A percentile compares a stretch with the other conserved stretches of the same genome.
Conservation (phyloP, 2,329 filamentous ascomycete genomes). For the Penicillium sp. region DNA sequence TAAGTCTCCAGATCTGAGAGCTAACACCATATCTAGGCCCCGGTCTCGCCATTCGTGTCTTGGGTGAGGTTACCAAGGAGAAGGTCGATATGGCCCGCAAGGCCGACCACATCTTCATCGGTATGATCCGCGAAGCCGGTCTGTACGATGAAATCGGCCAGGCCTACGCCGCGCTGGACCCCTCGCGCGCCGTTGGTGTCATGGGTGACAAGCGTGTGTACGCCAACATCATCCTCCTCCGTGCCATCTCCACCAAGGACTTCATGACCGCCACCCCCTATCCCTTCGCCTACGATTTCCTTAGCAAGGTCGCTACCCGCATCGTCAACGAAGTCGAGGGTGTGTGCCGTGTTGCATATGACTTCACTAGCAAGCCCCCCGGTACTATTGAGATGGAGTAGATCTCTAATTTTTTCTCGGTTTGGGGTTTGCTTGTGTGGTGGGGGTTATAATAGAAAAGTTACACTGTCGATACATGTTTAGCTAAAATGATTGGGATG, state of each 20-base stretch:
- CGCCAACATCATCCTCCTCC: constrained; percentile 41
- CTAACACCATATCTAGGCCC: constrained; percentile 47
- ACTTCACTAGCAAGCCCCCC: constrained; percentile 39
- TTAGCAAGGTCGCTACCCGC: constrained; percentile 59
- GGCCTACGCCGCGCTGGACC: constrained; percentile 66
- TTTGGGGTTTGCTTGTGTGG: not conserved
- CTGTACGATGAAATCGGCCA: constrained; percentile 60
- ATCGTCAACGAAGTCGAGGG: constrained; percentile 76
- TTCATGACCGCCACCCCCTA: constrained; percentile 76
- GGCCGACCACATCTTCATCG: constrained; percentile 47
- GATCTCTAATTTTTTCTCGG: not conserved
- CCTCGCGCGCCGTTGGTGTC: constrained; percentile 58
- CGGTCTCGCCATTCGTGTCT: constrained; percentile 72
- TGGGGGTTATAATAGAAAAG: constrained; percentile 4
- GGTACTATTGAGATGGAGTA: constrained; percentile 28
- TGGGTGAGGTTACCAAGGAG: constrained; percentile 80
- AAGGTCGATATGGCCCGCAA: constrained; percentile 68
- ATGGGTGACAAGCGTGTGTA: constrained; percentile 64
- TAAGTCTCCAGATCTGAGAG: not conserved
- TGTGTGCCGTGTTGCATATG: constrained; percentile 68
- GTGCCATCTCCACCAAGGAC: constrained; percentile 56
- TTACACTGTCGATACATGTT: not conserved
- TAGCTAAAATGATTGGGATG: constrained; percentile 5
- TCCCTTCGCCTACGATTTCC: constrained; percentile 62
- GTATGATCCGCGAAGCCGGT: constrained; percentile 43